These are phyloP conservation scores for Podila clonocystis DNA, from an alignment of 192 early-diverging fungal species.

Conservation along the genomic window DNA sequence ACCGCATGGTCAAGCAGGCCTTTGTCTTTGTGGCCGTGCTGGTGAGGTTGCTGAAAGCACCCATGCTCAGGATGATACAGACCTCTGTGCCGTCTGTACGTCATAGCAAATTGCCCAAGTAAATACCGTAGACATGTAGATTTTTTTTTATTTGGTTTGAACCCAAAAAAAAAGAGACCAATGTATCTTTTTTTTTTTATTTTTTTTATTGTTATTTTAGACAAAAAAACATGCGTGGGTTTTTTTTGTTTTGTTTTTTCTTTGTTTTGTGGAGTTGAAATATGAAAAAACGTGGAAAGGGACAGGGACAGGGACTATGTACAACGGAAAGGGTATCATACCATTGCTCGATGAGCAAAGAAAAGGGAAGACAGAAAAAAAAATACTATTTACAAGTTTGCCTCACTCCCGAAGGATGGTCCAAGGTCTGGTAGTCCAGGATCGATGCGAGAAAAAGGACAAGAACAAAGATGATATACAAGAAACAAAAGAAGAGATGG, in stretches of 20 bases:
- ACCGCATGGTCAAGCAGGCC: conserved; percentile 40
- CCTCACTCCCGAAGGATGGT: no score
- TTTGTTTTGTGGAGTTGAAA: not conserved
- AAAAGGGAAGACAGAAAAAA: no score
- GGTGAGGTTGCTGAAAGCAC: conserved; percentile 38
- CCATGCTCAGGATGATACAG: conserved; percentile 16
- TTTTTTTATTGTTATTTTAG: no score
- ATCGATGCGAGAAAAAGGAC: no score
- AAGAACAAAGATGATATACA: no score
- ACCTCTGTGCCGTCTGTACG: not conserved
- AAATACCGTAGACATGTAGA: no score
- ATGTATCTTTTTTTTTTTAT: not conserved
- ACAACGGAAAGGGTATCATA: no score
- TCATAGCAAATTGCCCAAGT: not conserved
- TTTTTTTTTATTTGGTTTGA: no score
- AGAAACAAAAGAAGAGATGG: no score
- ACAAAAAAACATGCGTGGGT: not conserved
- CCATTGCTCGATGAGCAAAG: no score
- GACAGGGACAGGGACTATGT: not conserved
- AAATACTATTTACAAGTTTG: no score
- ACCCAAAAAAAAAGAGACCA: not conserved
- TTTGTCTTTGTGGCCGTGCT: conserved; percentile 42
- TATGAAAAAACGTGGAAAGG: not conserved
- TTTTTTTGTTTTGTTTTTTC: not conserved
- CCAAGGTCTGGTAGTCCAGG: no score